Percentiles rank a stretch among this genome's conserved stretches.
Evolutionary conservation across 495 filamentous ascomycete species (phyloP).

Genomic region (Penicillium samsonianum): DNA sequence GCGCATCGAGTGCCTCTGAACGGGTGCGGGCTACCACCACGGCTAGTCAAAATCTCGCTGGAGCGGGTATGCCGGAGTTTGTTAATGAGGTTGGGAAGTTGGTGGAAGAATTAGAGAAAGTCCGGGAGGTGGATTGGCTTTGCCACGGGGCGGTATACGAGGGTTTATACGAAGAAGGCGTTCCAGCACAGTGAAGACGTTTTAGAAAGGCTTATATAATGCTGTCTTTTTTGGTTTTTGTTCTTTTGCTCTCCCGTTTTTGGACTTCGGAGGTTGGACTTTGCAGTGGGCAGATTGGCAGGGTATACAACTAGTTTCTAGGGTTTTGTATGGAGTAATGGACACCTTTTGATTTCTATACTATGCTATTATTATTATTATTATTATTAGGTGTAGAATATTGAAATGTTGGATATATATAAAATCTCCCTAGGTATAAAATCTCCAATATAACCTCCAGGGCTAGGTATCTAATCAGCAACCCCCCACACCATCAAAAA

Average conservation of each 20-base stretch:
- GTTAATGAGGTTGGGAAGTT: slow-evolving; percentile 79
- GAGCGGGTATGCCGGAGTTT: slow-evolving; percentile 84
- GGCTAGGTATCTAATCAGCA: slow-evolving; percentile 17
- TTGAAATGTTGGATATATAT: neutral
- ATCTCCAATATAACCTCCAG: neutral
- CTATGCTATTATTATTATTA: too few species aligned
- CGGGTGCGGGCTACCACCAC: slow-evolving; percentile 77
- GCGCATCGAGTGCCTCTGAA: slow-evolving; percentile 75
- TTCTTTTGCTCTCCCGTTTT: neutral
- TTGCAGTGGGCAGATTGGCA: slow-evolving; percentile 12
- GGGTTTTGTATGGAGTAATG: neutral
- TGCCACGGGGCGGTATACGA: slow-evolving; percentile 84
- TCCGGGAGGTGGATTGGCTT: slow-evolving; percentile 76
- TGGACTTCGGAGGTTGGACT: neutral
- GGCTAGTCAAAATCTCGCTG: slow-evolving; percentile 79
- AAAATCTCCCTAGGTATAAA: neutral
- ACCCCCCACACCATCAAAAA: slow-evolving; percentile 13
- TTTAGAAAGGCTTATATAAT: slow-evolving; percentile 2
- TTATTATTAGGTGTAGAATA: too few species aligned
- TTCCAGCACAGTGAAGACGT: slow-evolving; percentile 22
- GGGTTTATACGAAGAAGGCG: slow-evolving; percentile 50
- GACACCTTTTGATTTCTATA: neutral
- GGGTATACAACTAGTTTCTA: neutral
- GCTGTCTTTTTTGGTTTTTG: neutral
- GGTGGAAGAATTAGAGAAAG: slow-evolving; percentile 73